A percentile compares a stretch with the other conserved stretches of the same genome.
These are phyloP conservation scores for Stephanodiscus triporus DNA, from an alignment of 108 stramenopile genomes.

Conservation along the genomic window DNA sequence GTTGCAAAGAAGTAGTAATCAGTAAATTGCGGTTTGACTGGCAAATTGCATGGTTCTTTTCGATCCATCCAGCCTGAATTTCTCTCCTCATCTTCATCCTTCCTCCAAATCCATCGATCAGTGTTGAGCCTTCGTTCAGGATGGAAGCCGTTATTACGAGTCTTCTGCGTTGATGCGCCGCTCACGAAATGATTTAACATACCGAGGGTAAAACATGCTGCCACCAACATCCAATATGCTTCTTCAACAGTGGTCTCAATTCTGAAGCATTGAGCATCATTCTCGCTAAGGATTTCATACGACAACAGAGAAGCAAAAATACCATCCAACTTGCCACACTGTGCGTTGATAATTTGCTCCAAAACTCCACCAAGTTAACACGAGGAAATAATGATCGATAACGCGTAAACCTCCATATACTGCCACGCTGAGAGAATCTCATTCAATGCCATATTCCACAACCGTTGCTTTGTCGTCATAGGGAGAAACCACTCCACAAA, in stretches of 20 bases:
- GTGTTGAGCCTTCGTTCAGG: slow-evolving; percentile 25
- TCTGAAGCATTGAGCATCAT: slow-evolving; percentile 81
- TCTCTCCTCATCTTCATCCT: slow-evolving; percentile 8
- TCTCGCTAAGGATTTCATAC: slow-evolving; percentile 61
- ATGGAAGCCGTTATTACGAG: slow-evolving; percentile 16
- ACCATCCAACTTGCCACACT: slow-evolving; percentile 59
- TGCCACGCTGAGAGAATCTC: slow-evolving; percentile 82
- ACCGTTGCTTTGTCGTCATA: slow-evolving; percentile 37
- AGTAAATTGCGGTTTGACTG: slow-evolving; percentile 36
- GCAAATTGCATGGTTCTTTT: slow-evolving; percentile 7
- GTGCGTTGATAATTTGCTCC: slow-evolving; percentile 75
- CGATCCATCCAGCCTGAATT: not conserved
- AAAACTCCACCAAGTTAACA: slow-evolving; percentile 79
- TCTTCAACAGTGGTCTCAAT: slow-evolving; percentile 61
- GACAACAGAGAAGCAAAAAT: slow-evolving; percentile 60
- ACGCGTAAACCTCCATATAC: slow-evolving; percentile 79
- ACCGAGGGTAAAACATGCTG: slow-evolving; percentile 28
- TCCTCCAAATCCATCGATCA: slow-evolving; percentile 14
- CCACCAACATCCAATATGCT: slow-evolving; percentile 63
- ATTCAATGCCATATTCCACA: slow-evolving; percentile 39
- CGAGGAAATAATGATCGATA: slow-evolving; percentile 67
- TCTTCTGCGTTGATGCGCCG: slow-evolving; percentile 36
- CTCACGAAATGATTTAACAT: slow-evolving; percentile 34
- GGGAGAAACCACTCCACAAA: slow-evolving; percentile 62
- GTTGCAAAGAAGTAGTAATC: slow-evolving; percentile 39